A percentile compares a stretch with the other conserved stretches of the same genome.
Conservation (phyloP, 2,329 filamentous ascomycete genomes). For the Aspergillus neotritici region DNA sequence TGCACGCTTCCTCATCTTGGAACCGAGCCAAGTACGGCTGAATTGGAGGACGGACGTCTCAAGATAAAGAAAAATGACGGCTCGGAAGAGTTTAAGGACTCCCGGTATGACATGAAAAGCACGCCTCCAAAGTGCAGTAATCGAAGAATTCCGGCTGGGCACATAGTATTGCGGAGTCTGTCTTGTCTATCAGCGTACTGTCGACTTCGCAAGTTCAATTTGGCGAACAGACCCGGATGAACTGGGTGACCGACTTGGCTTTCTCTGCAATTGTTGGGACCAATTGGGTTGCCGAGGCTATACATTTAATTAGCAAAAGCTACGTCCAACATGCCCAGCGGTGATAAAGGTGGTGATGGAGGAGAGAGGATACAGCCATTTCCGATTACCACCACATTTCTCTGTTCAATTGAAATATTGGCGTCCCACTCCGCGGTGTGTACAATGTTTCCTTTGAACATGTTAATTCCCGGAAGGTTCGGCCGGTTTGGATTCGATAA, state of each 20-base stretch:
- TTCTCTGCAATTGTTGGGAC: slow-evolving; percentile 8
- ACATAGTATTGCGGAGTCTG: slow-evolving; percentile 12
- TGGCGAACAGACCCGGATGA: slow-evolving; percentile 9
- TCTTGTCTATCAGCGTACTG: neutral
- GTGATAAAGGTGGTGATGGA: neutral
- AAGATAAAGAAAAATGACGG: slow-evolving; percentile 7
- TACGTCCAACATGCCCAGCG: neutral
- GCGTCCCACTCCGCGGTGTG: slow-evolving; percentile 13
- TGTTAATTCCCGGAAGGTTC: slow-evolving; percentile 2
- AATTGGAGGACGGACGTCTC: slow-evolving; percentile 8
- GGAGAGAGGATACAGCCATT: slow-evolving; percentile 9
- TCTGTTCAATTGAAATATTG: neutral
- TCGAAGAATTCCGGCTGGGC: slow-evolving; percentile 1
- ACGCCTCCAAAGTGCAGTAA: slow-evolving; percentile 1
- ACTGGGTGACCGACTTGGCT: slow-evolving; percentile 8
- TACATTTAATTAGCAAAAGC: neutral
- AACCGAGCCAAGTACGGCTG: neutral
- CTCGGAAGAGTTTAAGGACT: slow-evolving; percentile 2
- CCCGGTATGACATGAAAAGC: slow-evolving; percentile 7
- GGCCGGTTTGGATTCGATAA: slow-evolving; percentile 6
- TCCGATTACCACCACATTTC: slow-evolving; percentile 13
- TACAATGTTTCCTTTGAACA: slow-evolving; percentile 8
- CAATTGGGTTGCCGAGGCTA: slow-evolving; percentile 13
- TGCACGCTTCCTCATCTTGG: slow-evolving; percentile 2
- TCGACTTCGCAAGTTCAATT: neutral